Evolutionary conservation across 768 basidiomycete species (phyloP).

Genomic region (Russula lepida): DNA sequence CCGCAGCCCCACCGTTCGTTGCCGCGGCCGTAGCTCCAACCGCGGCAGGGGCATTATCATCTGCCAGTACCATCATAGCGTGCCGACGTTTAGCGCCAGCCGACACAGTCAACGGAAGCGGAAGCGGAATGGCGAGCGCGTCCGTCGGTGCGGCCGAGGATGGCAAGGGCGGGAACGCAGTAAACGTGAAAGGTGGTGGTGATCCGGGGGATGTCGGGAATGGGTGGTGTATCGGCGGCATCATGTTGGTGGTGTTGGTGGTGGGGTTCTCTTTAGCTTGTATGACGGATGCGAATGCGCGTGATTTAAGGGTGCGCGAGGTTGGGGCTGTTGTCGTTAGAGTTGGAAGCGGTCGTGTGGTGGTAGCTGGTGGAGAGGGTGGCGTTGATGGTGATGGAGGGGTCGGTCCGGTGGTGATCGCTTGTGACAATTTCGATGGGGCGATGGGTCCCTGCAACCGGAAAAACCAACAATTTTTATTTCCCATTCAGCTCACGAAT

Average conservation of each 20-base stretch:
- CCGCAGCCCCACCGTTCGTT: slow-evolving; percentile 28
- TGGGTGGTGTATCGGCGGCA: slow-evolving; percentile 14
- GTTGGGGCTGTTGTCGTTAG: slow-evolving; percentile 11
- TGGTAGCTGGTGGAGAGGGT: slow-evolving; percentile 25
- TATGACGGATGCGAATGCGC: slow-evolving; percentile 15
- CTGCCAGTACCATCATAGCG: slow-evolving; percentile 63
- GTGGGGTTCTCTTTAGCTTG: slow-evolving; percentile 11
- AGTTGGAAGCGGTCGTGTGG: slow-evolving; percentile 11
- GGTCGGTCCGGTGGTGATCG: slow-evolving; percentile 15
- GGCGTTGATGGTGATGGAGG: slow-evolving; percentile 22
- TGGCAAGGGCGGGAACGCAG: slow-evolving; percentile 20
- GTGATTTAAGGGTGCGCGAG: slow-evolving; percentile 18
- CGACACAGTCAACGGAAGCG: slow-evolving; percentile 27
- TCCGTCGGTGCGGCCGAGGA: slow-evolving; percentile 24
- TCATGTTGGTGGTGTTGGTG: not conserved
- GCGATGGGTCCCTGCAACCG: slow-evolving; percentile 31
- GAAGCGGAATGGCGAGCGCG: slow-evolving; percentile 17
- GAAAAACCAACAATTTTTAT: not conserved
- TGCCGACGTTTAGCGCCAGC: slow-evolving; percentile 68
- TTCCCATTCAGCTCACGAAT: not conserved
- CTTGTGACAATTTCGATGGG: slow-evolving; percentile 26
- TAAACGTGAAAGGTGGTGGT: slow-evolving; percentile 25
- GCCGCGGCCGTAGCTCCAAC: slow-evolving; percentile 28
- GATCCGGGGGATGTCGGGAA: slow-evolving; percentile 11
- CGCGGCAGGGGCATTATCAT: slow-evolving; percentile 40